phyloP scores from a whole-genome alignment of 2,329 filamentous ascomycete species.

The Cryoendolithus antarcticus region DNA sequence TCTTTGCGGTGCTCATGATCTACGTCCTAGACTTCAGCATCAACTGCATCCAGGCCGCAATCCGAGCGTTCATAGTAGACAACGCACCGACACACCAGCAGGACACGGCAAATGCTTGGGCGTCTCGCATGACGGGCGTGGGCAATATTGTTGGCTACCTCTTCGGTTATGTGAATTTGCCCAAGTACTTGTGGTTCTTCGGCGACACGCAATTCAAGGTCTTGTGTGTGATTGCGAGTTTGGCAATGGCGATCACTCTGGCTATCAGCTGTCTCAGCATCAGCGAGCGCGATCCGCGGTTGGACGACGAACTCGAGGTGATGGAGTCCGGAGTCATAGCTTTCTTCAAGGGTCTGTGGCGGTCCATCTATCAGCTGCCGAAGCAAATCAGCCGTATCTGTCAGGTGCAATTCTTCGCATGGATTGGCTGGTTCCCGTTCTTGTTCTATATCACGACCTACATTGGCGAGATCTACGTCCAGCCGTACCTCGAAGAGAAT shows the following conservation, averaged over 20 bases:
- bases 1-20: constrained; percentile 72
- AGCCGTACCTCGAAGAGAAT: constrained; percentile 65
- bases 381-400: constrained; percentile 75
- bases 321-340: constrained; percentile 54
- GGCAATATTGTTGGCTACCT: constrained; percentile 88
- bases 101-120: constrained; percentile 88
- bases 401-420: constrained; percentile 52
- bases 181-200: constrained; percentile 62
- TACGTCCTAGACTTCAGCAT: constrained; percentile 90
- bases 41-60: constrained; percentile 87
- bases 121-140: constrained; percentile 70
- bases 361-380: constrained; percentile 65
- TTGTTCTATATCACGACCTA: constrained; percentile 88
- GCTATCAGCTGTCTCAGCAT: constrained; percentile 57
- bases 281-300: constrained; percentile 66
- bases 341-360: constrained; percentile 70
- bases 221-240: constrained; percentile 70
- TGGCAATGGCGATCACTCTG: constrained; percentile 59
- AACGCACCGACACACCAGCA: constrained; percentile 88
- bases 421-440: constrained; percentile 93
- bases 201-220: constrained; percentile 88
- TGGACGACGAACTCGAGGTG: constrained; percentile 51
- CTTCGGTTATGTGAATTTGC: constrained; percentile 72
- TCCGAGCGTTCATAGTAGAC: constrained; percentile 87
- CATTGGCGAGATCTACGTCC: constrained; percentile 82